Percentiles rank a stretch among this genome's conserved stretches.
Evolutionary conservation across 345 rosid species (phyloP).

Genomic region (Physaria fendleri): DNA sequence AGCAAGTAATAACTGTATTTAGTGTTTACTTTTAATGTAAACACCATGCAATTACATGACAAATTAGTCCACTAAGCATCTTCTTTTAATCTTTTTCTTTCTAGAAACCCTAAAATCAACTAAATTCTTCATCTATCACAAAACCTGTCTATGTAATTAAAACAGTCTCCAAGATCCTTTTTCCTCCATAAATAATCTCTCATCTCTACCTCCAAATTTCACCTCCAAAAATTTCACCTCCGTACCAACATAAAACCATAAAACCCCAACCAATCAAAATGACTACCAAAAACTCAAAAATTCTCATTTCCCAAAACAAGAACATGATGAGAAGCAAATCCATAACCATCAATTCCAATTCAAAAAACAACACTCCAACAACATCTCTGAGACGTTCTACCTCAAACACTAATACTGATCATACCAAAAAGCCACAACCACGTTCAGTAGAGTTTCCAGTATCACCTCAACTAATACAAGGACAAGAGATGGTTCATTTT

Average conservation of each 20-base stretch:
- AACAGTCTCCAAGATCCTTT: conserved; percentile 15
- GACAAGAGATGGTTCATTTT: conserved; percentile 46
- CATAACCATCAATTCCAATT: conserved; percentile 19
- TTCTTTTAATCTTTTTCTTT: conserved; percentile 14
- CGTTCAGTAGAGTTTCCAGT: conserved; percentile 40
- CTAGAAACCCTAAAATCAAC: conserved; percentile 29
- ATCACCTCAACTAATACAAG: conserved; percentile 43
- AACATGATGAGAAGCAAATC: conserved; percentile 36
- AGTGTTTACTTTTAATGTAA: neutral
- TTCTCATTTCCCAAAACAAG: neutral
- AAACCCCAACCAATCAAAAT: neutral
- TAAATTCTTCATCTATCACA: neutral
- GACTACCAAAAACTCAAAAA: conserved; percentile 2
- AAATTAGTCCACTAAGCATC: conserved; percentile 29
- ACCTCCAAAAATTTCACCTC: conserved; percentile 17
- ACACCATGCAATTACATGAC: conserved; percentile 14
- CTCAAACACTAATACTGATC: conserved; percentile 7
- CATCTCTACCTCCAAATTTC: conserved; percentile 11
- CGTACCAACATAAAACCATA: neutral
- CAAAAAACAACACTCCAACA: neutral
- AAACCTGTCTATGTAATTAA: conserved; percentile 20
- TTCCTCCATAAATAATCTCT: conserved; percentile 29
- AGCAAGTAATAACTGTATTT: no score
- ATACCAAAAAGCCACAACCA: conserved; percentile 5
- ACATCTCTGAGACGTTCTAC: conserved; percentile 20